Conservation (phyloP, 1,284 basidiomycete genomes). For the Singerocomus rubriflavus region DNA sequence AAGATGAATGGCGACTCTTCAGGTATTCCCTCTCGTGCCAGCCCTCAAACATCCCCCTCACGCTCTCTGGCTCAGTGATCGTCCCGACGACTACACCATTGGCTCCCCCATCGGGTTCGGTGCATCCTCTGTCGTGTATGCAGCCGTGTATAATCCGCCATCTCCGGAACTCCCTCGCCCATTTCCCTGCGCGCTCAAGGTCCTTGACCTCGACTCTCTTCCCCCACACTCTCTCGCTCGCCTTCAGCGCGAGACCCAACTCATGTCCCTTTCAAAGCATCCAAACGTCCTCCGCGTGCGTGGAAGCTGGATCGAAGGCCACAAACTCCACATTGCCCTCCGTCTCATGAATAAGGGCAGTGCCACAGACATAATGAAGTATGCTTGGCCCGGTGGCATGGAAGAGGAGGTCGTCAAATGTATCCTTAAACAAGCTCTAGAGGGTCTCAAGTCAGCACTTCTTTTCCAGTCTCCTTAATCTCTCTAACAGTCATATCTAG, state of each 20-base stretch:
- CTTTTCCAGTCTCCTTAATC: background rate
- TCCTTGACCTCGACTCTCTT: slow-evolving; percentile 81
- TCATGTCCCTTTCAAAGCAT: slow-evolving; percentile 93
- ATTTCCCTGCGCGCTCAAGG: slow-evolving; percentile 78
- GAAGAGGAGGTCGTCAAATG: slow-evolving; percentile 84
- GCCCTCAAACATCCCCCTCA: slow-evolving; percentile 1
- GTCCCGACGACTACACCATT: slow-evolving; percentile 67
- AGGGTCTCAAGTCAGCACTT: slow-evolving; percentile 71
- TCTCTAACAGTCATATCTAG: slow-evolving; percentile 35
- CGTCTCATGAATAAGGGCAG: slow-evolving; percentile 89
- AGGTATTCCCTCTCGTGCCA: slow-evolving; percentile 44
- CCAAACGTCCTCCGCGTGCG: slow-evolving; percentile 88
- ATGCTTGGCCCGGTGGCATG: slow-evolving; percentile 82
- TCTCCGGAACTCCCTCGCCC: slow-evolving; percentile 32
- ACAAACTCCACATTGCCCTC: slow-evolving; percentile 82
- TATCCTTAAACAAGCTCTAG: slow-evolving; percentile 77
- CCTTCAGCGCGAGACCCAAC: slow-evolving; percentile 80
- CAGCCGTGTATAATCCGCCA: slow-evolving; percentile 61
- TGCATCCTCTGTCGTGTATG: slow-evolving; percentile 83
- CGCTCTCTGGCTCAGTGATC: slow-evolving; percentile 47
- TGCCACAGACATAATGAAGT: slow-evolving; percentile 83
- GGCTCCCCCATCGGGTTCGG: slow-evolving; percentile 80
- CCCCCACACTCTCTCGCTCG: slow-evolving; percentile 64
- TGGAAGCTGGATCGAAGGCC: slow-evolving; percentile 83
- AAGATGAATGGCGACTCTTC: slow-evolving; percentile 83